Evolutionary conservation across 345 rosid genomes (phyloP).

Genomic region (Pistacia atlantica): DNA sequence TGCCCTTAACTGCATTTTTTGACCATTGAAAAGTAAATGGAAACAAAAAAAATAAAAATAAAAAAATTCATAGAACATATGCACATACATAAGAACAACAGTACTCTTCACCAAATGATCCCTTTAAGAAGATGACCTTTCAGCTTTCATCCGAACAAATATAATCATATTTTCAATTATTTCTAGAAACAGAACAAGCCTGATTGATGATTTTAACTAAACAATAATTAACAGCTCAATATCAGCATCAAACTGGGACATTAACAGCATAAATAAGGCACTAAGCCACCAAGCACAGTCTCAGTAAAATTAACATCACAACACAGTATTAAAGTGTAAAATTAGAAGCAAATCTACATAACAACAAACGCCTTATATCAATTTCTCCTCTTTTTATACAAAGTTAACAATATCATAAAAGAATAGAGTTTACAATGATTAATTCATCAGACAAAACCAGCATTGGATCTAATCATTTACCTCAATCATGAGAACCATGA

Average conservation of each 20-base stretch:
- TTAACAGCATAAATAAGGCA: no score
- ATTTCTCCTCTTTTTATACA: slow-evolving; percentile 22
- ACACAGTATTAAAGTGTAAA: not conserved
- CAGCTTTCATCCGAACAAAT: not conserved
- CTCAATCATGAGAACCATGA: slow-evolving; percentile 47
- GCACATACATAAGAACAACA: not conserved
- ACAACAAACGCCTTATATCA: slow-evolving; percentile 11
- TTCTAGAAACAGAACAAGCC: no score
- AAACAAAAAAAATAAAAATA: not conserved
- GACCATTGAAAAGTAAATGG: not conserved
- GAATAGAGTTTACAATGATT: not conserved
- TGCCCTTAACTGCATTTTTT: not conserved
- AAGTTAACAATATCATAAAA: slow-evolving; percentile 12
- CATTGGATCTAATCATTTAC: slow-evolving; percentile 23
- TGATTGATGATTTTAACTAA: not conserved
- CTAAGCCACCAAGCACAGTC: not conserved
- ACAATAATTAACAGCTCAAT: not conserved
- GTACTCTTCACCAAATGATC: not conserved
- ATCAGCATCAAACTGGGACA: not conserved
- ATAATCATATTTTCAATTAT: not conserved
- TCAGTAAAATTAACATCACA: not conserved
- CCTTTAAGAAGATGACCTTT: not conserved
- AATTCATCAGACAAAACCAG: not conserved
- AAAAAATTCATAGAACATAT: not conserved
- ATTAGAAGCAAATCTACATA: not conserved